phyloP scores from a whole-genome alignment of 2,329 filamentous ascomycete genomes.

The Cladosporium oxysporum region DNA sequence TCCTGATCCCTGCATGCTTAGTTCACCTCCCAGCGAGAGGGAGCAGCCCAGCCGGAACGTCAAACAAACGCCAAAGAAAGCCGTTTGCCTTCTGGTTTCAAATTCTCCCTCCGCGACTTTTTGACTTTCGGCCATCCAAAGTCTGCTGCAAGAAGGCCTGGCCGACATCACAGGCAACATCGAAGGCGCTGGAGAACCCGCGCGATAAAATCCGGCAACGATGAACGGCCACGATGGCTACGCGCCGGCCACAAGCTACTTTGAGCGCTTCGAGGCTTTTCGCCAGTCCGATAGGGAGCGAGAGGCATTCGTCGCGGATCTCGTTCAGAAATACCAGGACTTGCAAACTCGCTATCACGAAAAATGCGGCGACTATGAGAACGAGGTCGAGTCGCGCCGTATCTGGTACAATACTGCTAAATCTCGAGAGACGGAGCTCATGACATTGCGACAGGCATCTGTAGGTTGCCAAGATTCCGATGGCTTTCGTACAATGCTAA shows the following conservation, averaged over 20 bases:
- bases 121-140: constrained; percentile 15
- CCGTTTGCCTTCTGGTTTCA: constrained; percentile 3
- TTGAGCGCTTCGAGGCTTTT: constrained; percentile 35
- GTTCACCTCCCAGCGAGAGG: neutral
- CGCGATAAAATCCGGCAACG: neutral
- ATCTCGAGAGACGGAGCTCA: constrained; percentile 26
- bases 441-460: constrained; percentile 29
- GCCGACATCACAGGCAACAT: constrained; percentile 1
- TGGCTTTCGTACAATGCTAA: constrained; percentile 6
- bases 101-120: constrained; percentile 1
- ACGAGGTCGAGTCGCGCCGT: constrained; percentile 39
- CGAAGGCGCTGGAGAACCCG: neutral
- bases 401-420: constrained; percentile 36
- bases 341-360: constrained; percentile 38
- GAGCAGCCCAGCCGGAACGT: neutral
- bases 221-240: constrained; percentile 28
- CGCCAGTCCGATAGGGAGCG: constrained; percentile 36
- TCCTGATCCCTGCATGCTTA: constrained; percentile 4
- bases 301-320: constrained; percentile 34
- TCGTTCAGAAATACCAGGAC: constrained; percentile 36
- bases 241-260: constrained; percentile 21
- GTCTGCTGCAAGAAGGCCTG: neutral
- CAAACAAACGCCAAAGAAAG: constrained; percentile 2
- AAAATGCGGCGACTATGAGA: constrained; percentile 39
- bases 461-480: constrained; percentile 21